Conservation (phyloP, 2,329 filamentous ascomycete genomes). For the Trichoderma pleuroti region DNA sequence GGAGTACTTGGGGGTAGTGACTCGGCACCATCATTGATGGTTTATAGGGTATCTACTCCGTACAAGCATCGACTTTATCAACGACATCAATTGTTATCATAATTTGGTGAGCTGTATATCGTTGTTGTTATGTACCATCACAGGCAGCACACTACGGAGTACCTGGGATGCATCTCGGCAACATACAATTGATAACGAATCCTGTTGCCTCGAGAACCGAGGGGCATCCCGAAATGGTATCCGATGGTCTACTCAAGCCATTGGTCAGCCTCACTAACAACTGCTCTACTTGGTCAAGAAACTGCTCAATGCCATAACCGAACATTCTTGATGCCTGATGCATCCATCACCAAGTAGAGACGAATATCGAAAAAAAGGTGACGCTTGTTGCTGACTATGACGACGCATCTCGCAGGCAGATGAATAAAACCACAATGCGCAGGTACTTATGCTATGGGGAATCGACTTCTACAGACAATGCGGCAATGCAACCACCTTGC, state of each 20-base stretch:
- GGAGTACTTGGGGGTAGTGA: too few relatives aligned
- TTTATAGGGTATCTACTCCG: too few relatives aligned
- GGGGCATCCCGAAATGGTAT: background rate
- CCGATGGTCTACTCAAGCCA: background rate
- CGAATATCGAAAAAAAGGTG: background rate
- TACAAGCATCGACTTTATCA: background rate
- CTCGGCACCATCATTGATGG: too few relatives aligned
- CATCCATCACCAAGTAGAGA: background rate
- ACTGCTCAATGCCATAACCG: background rate
- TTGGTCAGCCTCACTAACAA: background rate
- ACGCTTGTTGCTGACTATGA: background rate
- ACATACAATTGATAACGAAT: too few relatives aligned
- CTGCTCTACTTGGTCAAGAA: background rate
- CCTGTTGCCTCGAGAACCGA: background rate
- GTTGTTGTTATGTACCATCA: background rate
- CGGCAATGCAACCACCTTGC: background rate
- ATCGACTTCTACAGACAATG: background rate
- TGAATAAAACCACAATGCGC: background rate
- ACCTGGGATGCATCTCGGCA: background rate
- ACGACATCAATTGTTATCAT: background rate
- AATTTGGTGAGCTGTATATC: background rate
- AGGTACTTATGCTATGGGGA: background rate
- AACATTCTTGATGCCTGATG: constrained; percentile 3
- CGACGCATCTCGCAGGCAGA: background rate
- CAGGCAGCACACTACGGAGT: background rate